Evolutionary conservation across 768 basidiomycete genomes (phyloP).

Genomic region (Kwoniella newhampshirensis): DNA sequence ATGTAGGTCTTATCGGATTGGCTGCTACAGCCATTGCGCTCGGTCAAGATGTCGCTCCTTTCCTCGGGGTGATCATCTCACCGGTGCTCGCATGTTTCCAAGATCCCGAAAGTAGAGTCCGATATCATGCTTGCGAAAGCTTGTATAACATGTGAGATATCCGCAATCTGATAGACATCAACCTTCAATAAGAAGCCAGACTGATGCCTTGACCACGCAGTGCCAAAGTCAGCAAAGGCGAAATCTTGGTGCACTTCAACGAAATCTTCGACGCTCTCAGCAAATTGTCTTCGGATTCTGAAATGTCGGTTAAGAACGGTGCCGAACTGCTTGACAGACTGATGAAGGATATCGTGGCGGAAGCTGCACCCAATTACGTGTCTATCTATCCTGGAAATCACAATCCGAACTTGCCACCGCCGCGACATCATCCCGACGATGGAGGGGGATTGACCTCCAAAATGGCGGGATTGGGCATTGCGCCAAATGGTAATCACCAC

Average conservation of each 20-base stretch:
- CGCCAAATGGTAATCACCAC: background rate
- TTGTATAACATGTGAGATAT: conserved; percentile 81
- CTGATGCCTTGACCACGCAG: conserved; percentile 20
- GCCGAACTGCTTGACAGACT: conserved; percentile 93
- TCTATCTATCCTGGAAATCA: conserved; percentile 64
- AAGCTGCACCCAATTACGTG: conserved; percentile 91
- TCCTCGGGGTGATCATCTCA: conserved; percentile 89
- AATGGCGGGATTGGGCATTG: conserved; percentile 22
- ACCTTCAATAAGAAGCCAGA: background rate
- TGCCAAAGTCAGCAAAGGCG: conserved; percentile 81
- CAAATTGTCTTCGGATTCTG: conserved; percentile 92
- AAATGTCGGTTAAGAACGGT: conserved; percentile 94
- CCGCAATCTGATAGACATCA: background rate
- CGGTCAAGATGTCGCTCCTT: conserved; percentile 86
- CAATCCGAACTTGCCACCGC: conserved; percentile 24
- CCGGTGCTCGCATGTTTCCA: conserved; percentile 87
- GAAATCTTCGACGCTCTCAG: conserved; percentile 96
- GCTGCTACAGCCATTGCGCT: conserved; percentile 97
- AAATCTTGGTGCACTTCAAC: conserved; percentile 94
- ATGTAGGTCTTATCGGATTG: conserved; percentile 74
- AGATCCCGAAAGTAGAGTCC: conserved; percentile 89
- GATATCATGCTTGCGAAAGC: conserved; percentile 95
- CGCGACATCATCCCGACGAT: conserved; percentile 1
- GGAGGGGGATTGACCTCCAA: background rate
- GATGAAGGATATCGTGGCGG: conserved; percentile 96